Evolutionary conservation across 805 yeast species (phyloP), one percentile per base, ranked within the genome.

Genomic region (Saturnispora dispora): DNA sequence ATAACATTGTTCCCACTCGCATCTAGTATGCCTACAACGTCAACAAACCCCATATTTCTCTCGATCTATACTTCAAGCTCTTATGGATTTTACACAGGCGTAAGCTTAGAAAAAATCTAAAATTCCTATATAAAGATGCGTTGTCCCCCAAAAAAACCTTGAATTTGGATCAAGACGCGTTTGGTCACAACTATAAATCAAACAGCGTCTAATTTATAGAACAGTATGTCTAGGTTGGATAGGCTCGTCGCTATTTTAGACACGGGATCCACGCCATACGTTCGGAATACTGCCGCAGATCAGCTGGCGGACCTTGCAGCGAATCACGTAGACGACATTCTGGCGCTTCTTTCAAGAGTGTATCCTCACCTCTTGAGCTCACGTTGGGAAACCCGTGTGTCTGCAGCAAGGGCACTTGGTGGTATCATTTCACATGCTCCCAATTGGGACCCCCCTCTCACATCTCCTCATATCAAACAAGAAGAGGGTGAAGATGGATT

Each of bases 271-370:
- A 88, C 97, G 5, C 87, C 87, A 39, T 85, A 88, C 64, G 93
- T 93, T 43, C 78, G 98, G 57, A 88, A 88, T 62, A 88, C 96
- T 9, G 99, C 99, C 1, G 98, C 98, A 2, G 96, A 91, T 62
- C 99, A 93, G 69, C 74, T 93, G 57, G 88, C 96, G 5, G 98
- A 91, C 58, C 75, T 95, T 37, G 97, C 96, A 27, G 85, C 85
- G 65, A 85, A 85, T 42, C 98, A 93, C 62, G 96, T 98, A 0
- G 98, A 91, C 62, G 98, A 93, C 60, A 79, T 87, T 20, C 74
- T 88, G 49, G 84, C 84, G 52, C 70, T 93, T 41, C 70, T 93
- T 33, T 88, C 96, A 15, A 75, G 98, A 53, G 96, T 93, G 1
- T 88, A 89, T 60, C 98, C 99, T 0, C 93, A 82, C 64, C 73